A percentile compares a stretch with the other conserved stretches of the same genome.
These are phyloP conservation scores for Ceratocystis cubensis DNA, from an alignment of 2,329 filamentous ascomycete genomes.

Conservation along the genomic window DNA sequence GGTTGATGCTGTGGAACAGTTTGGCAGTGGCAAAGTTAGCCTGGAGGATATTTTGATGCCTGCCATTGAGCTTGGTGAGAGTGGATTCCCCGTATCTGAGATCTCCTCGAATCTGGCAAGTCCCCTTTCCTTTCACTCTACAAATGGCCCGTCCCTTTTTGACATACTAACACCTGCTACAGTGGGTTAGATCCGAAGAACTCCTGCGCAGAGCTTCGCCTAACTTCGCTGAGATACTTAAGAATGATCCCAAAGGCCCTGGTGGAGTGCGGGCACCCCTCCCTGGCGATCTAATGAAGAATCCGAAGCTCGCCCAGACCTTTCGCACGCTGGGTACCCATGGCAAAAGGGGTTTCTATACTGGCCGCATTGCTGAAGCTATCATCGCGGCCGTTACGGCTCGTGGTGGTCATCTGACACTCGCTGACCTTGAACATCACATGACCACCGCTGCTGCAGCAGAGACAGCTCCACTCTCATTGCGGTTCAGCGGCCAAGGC, in stretches of 20 bases:
- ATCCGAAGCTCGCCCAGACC: slow-evolving; percentile 66
- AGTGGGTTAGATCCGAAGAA: slow-evolving; percentile 62
- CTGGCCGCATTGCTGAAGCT: slow-evolving; percentile 67
- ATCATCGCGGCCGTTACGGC: slow-evolving; percentile 66
- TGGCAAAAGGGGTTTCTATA: slow-evolving; percentile 85
- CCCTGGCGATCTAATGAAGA: slow-evolving; percentile 80
- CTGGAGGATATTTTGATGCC: slow-evolving; percentile 68
- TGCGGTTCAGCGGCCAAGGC: slow-evolving; percentile 60
- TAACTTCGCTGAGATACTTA: slow-evolving; percentile 79
- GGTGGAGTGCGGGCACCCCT: slow-evolving; percentile 62
- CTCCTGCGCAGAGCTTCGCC: slow-evolving; percentile 61
- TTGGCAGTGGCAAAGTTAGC: slow-evolving; percentile 74
- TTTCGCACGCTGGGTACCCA: slow-evolving; percentile 67
- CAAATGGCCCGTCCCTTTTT: not conserved
- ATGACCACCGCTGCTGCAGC: slow-evolving; percentile 45
- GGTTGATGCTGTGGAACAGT: slow-evolving; percentile 76
- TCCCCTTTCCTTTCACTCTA: slow-evolving; percentile 21
- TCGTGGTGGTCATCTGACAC: slow-evolving; percentile 62
- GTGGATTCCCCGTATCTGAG: slow-evolving; percentile 82
- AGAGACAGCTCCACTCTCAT: slow-evolving; percentile 70
- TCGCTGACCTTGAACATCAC: slow-evolving; percentile 72
- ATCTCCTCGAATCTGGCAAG: slow-evolving; percentile 56
- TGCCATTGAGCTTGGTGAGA: slow-evolving; percentile 73
- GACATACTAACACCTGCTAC: slow-evolving; percentile 4
- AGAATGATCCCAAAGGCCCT: slow-evolving; percentile 53